phyloP scores from a whole-genome alignment of 2,329 filamentous ascomycete species.

The Calonectria pauciramosa region DNA sequence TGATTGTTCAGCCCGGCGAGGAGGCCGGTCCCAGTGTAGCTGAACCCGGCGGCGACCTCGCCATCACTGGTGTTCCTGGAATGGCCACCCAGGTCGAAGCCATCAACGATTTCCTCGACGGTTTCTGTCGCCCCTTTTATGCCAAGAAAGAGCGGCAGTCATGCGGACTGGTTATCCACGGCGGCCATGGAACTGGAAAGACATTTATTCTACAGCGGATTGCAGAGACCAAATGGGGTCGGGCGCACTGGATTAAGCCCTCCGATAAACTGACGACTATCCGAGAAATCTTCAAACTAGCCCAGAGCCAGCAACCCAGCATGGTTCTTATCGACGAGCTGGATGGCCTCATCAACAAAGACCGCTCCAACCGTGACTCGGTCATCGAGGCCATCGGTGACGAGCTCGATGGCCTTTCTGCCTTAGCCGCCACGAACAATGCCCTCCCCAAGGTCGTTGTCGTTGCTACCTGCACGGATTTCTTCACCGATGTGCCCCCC shows the following conservation, averaged over 20 bases:
- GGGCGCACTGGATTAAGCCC: constrained; percentile 72
- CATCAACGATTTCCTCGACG: constrained; percentile 76
- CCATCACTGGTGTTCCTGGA: constrained; percentile 74
- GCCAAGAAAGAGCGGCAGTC: constrained; percentile 52
- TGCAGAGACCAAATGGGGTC: constrained; percentile 77
- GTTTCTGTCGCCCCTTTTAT: constrained; percentile 61
- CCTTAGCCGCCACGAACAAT: constrained; percentile 52
- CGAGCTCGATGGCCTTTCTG: constrained; percentile 69
- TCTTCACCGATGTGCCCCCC: constrained; percentile 78
- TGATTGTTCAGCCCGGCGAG: constrained; percentile 53
- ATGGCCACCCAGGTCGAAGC: constrained; percentile 73
- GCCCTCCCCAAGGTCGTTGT: constrained; percentile 74
- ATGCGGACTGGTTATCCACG: constrained; percentile 80
- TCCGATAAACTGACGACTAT: constrained; percentile 72
- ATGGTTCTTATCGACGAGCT: constrained; percentile 85
- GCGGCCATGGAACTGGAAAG: constrained; percentile 88
- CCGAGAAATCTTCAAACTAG: constrained; percentile 77
- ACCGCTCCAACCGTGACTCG: constrained; percentile 63
- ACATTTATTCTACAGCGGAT: constrained; percentile 79
- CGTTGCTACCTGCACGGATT: constrained; percentile 79
- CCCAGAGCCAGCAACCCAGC: constrained; percentile 77
- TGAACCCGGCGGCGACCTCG: constrained; percentile 52
- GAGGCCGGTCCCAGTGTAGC: constrained; percentile 31
- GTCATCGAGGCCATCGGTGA: constrained; percentile 66
- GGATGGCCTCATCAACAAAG: constrained; percentile 76